Evolutionary conservation across 208 protist genomes (phyloP).

Genomic region (Acanthamoeba royreba): DNA sequence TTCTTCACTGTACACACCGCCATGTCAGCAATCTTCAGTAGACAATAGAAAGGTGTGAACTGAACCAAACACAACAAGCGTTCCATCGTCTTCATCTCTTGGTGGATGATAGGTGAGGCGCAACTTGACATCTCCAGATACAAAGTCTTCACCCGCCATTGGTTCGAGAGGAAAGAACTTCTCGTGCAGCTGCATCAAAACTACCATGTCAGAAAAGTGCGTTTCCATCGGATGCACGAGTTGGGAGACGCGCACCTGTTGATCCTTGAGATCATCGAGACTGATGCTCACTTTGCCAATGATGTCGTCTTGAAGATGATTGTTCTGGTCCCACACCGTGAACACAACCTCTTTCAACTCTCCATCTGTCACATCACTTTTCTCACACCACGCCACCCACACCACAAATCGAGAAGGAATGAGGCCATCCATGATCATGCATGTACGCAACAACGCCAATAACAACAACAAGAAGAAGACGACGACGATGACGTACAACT

Average conservation of each 20-base stretch:
- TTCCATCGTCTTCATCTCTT: neutral
- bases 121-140: neutral
- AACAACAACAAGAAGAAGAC: neutral
- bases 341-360: neutral
- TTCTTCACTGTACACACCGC: slow-evolving; percentile 19
- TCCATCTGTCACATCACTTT: neutral
- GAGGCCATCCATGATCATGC: neutral
- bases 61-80: neutral
- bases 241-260: neutral
- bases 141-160: slow-evolving; percentile 3
- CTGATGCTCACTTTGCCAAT: neutral
- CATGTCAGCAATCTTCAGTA: too few relatives aligned
- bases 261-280: neutral
- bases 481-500: neutral
- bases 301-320: neutral
- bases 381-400: too few relatives aligned
- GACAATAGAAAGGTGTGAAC: too few relatives aligned
- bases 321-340: slow-evolving; percentile 6
- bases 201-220: too few relatives aligned
- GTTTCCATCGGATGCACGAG: too few relatives aligned
- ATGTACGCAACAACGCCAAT: neutral
- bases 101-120: neutral
- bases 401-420: too few relatives aligned
- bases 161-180: neutral
- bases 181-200: neutral